Evolutionary conservation across 495 filamentous ascomycete species (phyloP).

Genomic region (Penicillium alfredii): DNA sequence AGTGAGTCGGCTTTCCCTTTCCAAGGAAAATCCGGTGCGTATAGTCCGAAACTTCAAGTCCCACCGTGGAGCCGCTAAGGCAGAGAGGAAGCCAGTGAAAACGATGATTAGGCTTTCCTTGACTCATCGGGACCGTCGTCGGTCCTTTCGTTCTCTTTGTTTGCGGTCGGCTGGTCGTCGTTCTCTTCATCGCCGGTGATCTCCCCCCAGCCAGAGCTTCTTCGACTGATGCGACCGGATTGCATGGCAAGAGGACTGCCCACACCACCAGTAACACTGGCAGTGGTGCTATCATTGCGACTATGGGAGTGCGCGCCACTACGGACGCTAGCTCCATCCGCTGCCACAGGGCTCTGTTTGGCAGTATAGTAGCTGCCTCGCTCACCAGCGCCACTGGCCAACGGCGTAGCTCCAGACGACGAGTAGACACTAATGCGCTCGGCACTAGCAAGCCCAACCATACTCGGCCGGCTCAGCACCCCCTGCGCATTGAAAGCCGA

Average conservation of each 20-base stretch:
- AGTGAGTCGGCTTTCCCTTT: too few relatives aligned
- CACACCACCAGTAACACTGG: conserved; percentile 58
- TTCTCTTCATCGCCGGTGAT: conserved; percentile 43
- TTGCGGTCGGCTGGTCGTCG: conserved; percentile 19
- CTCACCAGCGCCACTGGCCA: conserved; percentile 53
- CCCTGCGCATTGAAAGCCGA: conserved; percentile 48
- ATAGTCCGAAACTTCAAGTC: too few relatives aligned
- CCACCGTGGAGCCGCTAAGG: too few relatives aligned
- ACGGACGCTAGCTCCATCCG: conserved; percentile 72
- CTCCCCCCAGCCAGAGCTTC: conserved; percentile 60
- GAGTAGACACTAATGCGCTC: conserved; percentile 88
- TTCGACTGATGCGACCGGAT: conserved; percentile 49
- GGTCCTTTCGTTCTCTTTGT: conserved; percentile 1
- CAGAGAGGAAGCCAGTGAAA: too few relatives aligned
- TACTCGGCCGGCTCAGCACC: conserved; percentile 44
- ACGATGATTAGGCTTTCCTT: conserved; percentile 7
- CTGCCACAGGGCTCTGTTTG: conserved; percentile 52
- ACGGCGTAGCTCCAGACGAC: conserved; percentile 61
- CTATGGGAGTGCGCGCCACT: conserved; percentile 72
- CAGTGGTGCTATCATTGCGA: conserved; percentile 73
- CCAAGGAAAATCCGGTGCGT: too few relatives aligned
- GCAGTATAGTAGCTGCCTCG: conserved; percentile 73
- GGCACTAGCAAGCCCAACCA: conserved; percentile 57
- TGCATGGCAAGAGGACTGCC: conserved; percentile 52
- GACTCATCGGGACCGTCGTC: conserved; percentile 9